Base-by-base conservation (phyloP, 441 rosid species). In the Syzygium syzygioides region DNA sequence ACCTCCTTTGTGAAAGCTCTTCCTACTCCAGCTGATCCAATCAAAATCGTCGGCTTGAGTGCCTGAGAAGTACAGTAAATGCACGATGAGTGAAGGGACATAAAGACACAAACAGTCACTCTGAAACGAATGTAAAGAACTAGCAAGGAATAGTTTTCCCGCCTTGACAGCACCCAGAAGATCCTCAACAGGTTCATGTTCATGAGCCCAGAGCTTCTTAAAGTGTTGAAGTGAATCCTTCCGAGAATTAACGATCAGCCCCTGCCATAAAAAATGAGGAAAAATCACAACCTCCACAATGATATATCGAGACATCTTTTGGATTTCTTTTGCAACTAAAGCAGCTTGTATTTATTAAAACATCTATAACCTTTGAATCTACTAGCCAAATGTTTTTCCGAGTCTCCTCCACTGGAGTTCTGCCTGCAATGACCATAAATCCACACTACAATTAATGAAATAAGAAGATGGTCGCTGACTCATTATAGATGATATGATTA, bases 321-420 rank as follows among this genome's bases (percentile, higher is more conserved):
- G 28, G 57, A 84, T 84, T 53, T 50, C 32, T n/a, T 26, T 52
- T 17, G 55, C 57, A 84, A n/a, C 55, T 2, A 6, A 28, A 84
- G 34, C 59, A 52, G 32, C 86, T 15, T 52, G 41, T 0, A 0
- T 84, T 84, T 54, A 52, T 18, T 10, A 52, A 83, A n/a, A 48
- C 53, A 34, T 34, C 80, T 71, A 23, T 34, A 34, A 97, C 98
- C 97, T 94, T 96, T 53, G 99, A 97, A 91, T 97, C 99, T 88
- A 96, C 98, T 5, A 97, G 98, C 99, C 99, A 97, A 90, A 97
- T 92, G 93, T 96, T 95, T 95, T 95, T 95, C 79, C 97, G 93
- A 85, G 96, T 91, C 93, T 95, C 98, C 88, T 93, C 92, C 32
- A 95, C 88, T 9, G 98, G 93, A 91, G 91, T 87, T 94, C 91